Evolutionary conservation across 148 eudicot genomes (phyloP), one percentile per base, ranked within the genome.

Genomic region (Talinum fruticosum): DNA sequence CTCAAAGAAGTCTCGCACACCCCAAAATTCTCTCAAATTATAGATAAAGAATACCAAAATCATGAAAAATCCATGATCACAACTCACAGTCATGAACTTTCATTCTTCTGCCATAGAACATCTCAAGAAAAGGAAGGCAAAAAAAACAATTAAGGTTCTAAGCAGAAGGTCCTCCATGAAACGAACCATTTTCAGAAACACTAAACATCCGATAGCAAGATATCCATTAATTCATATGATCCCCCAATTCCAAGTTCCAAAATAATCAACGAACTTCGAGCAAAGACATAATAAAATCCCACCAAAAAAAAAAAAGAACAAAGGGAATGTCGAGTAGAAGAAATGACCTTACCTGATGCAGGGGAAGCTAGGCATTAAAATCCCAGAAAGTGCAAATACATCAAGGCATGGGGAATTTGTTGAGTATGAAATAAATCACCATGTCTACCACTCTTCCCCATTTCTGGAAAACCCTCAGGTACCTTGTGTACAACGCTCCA

Each of bases 401-500:
- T 35, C 53, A 41, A 76, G 41, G 49, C 64, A 75, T 29, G 69
- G 44, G 51, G n/a, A 65, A 5, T 51, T 33, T 35, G 26, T 72
- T 44, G 24, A 64, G 28, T 19, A 23, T 47, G 32, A 65, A 53
- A 66, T 15, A 30, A 29, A 53, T 21, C 30, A 35, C 0, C 8
- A 21, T 23, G 18, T 8, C 6, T 1, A 3, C 0, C 16, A 13
- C 44, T 41, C n/a, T 4, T 16, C 71, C 26, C 74, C 45, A 75
- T 70, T 75, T 61, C 54, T 57, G 71, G 76, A 16, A 62, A 75
- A 80, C 33, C 32, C 76, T 49, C 44, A 38, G 29, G 69, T 66
- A 37, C 69, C 14, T 82, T 77, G 80, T 77, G 66, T 53, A 77
- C 84, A 82, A 69, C 81, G 78, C 80, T 78, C 67, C 75, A 80